phyloP scores from a whole-genome alignment of 805 yeast genomes.

The Myxozyma neotropica region DNA sequence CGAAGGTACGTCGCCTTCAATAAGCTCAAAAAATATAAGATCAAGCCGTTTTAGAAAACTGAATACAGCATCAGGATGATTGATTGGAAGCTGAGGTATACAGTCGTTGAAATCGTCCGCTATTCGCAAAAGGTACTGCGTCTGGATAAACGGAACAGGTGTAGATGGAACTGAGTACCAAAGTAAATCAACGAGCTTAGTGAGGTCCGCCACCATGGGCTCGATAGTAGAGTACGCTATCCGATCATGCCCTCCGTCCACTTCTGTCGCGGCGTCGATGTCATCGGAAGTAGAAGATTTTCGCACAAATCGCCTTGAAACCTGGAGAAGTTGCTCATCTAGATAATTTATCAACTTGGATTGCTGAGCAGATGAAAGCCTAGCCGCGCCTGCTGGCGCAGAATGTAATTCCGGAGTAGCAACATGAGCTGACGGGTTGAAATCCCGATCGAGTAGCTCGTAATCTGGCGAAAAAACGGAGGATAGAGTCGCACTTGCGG shows the following conservation, averaged over 20 bases:
- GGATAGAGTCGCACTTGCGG: slow-evolving; percentile 9
- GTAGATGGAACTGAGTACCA: slow-evolving; percentile 58
- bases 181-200: slow-evolving; percentile 54
- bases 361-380: slow-evolving; percentile 49
- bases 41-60: slow-evolving; percentile 48
- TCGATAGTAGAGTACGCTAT: slow-evolving; percentile 35
- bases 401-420: slow-evolving; percentile 1
- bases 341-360: slow-evolving; percentile 57
- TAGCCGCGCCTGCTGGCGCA: neutral
- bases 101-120: slow-evolving; percentile 71
- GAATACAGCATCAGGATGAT: slow-evolving; percentile 44
- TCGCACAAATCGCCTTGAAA: slow-evolving; percentile 58
- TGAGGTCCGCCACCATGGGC: slow-evolving; percentile 51
- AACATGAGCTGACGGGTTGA: slow-evolving; percentile 15
- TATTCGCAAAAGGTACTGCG: slow-evolving; percentile 60
- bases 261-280: slow-evolving; percentile 23
- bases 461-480: slow-evolving; percentile 28
- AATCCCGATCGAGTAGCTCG: slow-evolving; percentile 20
- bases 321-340: slow-evolving; percentile 55
- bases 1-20: slow-evolving; percentile 45
- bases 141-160: slow-evolving; percentile 54
- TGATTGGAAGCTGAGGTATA: slow-evolving; percentile 37
- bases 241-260: neutral
- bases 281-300: slow-evolving; percentile 41
- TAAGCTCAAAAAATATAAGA: slow-evolving; percentile 45